phyloP scores from a whole-genome alignment of 2,329 filamentous ascomycete species.

The Talaromyces sp. region DNA sequence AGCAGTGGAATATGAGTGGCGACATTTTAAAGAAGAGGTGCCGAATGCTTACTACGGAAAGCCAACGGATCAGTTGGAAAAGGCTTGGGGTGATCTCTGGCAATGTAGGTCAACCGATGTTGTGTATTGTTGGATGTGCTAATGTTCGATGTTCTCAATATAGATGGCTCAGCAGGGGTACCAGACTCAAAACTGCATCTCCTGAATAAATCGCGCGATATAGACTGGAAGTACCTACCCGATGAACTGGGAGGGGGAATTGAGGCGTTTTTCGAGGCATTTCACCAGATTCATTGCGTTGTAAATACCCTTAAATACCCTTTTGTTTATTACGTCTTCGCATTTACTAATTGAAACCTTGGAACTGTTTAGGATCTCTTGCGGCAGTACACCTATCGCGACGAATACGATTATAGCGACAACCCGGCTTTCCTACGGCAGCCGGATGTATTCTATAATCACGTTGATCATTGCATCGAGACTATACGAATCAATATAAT shows the following conservation, averaged over 20 bases:
- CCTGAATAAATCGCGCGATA: background rate
- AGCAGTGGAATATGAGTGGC: constrained; percentile 3
- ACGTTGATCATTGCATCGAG: constrained; percentile 3
- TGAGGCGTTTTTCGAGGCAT: background rate
- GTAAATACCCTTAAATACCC: background rate
- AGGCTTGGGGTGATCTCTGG: background rate
- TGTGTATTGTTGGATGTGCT: no score
- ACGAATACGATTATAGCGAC: constrained; percentile 3
- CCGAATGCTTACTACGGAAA: background rate
- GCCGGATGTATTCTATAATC: background rate
- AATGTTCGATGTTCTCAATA: background rate
- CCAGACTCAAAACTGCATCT: constrained; percentile 3
- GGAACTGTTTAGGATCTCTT: background rate
- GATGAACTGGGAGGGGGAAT: constrained; percentile 3
- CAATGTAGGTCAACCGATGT: background rate
- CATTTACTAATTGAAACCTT: background rate
- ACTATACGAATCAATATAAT: constrained; percentile 1
- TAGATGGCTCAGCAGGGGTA: constrained; percentile 1
- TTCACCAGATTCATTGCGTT: constrained; percentile 5
- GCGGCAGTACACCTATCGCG: constrained; percentile 3
- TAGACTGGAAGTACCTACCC: background rate
- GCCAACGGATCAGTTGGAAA: background rate
- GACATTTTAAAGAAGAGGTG: background rate
- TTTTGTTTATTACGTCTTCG: background rate
- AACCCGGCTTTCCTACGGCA: background rate